Evolutionary conservation across 78 protist genomes (phyloP), one percentile per base, ranked within the genome.

Genomic region (Fonticula alba): DNA sequence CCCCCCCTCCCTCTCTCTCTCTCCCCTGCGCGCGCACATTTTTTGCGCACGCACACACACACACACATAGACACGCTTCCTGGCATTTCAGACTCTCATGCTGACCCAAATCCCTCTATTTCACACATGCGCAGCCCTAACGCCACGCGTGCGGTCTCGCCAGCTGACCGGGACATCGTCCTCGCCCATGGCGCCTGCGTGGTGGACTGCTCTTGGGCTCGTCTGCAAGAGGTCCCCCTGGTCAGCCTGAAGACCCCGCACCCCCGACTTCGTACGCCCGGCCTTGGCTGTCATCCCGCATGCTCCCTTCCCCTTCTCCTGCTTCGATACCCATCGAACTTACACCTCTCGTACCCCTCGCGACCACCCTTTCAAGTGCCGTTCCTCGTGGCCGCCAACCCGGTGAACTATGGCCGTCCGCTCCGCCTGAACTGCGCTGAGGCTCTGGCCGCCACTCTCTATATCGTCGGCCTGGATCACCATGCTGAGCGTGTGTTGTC

Each of bases 351-450:
- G 17, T 7, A 3, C 55, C 9, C 17, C 15, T 50, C 35, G 7
- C n/a, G n/a, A n/a, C n/a, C n/a, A n/a, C n/a, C n/a, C 29, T 31
- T 17, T 54, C 26, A 37, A 36, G 66, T 92, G 65, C 97, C 97
- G 6, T 89, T 76, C 56, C 57, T 90, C 2, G 76, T 92, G n/a
- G 97, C 97, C 0, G 95, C 97, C 17, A 92, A 92, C 41, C 93
- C 95, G 20, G 91, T 89, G 22, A 92, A 92, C 65, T 92, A 85
- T 65, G 97, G 97, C n/a, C 64, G 50, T 38, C 94, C 97, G 7
- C 46, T 65, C 47, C 78, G 74, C 56, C 66, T 92, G 33, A 46
- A 87, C 4, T 88, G 93, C 31, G 97, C 53, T 9, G 97, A 92
- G 53, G 95, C 97, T 5, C 40, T 85, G 3, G 92, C 94, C 0